A percentile compares a stretch with the other conserved stretches of the same genome.
phyloP scores from a whole-genome alignment of 768 basidiomycete genomes.

The Kwoniella bestiolae region DNA sequence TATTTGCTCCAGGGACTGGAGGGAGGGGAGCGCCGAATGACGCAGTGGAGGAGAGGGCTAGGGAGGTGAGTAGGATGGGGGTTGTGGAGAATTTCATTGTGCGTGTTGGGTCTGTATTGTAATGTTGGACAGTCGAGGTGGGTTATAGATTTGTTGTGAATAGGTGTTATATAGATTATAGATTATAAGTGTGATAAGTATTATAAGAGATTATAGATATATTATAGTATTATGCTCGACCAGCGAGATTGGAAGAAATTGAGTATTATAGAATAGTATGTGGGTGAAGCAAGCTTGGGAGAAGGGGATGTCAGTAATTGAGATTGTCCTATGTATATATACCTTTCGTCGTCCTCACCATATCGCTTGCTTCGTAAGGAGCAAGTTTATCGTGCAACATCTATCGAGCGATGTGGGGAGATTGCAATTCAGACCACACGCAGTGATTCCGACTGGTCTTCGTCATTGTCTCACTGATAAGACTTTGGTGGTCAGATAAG shows the following conservation, averaged over 20 bases:
- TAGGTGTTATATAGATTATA: neutral
- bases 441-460: neutral
- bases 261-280: neutral
- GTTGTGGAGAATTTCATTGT: conserved; percentile 45
- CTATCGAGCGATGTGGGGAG: neutral
- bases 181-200: neutral
- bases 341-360: no score
- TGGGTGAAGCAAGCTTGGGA: conserved; percentile 23
- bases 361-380: no score
- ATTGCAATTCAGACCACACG: neutral
- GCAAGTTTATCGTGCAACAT: no score
- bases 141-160: no score
- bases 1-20: conserved; percentile 12
- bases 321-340: neutral
- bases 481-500: neutral
- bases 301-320: neutral
- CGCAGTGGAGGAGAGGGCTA: conserved; percentile 29
- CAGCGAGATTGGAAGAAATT: conserved; percentile 8
- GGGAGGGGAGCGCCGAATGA: conserved; percentile 37
- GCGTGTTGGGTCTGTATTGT: neutral
- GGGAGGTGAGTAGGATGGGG: conserved; percentile 37
- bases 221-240: no score
- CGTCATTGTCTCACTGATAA: conserved; percentile 15
- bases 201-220: neutral
- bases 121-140: neutral